These are phyloP conservation scores for Rhodotorula sp. DNA, from an alignment of 1,284 basidiomycete genomes.

Conservation along the genomic window DNA sequence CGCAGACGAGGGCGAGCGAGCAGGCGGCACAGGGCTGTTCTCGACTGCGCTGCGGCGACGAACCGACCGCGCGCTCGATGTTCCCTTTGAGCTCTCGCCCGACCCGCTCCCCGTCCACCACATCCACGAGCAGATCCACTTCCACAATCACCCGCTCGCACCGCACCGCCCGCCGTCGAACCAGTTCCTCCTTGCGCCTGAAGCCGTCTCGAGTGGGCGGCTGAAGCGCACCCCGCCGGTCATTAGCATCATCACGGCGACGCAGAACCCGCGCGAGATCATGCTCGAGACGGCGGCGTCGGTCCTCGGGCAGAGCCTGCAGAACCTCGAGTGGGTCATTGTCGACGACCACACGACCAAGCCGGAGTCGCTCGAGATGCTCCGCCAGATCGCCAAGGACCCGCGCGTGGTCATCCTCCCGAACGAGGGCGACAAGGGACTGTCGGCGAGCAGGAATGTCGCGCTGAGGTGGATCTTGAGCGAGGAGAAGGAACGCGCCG, in stretches of 20 bases:
- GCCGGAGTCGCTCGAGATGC: constrained; percentile 14
- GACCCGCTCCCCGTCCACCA: constrained; percentile 37
- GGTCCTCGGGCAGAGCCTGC: constrained; percentile 37
- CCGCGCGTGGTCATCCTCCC: constrained; percentile 30
- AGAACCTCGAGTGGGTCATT: constrained; percentile 40
- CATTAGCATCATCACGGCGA: constrained; percentile 39
- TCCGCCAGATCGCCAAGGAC: constrained; percentile 30
- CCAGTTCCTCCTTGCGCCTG: constrained; percentile 34
- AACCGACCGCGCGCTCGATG: constrained; percentile 15
- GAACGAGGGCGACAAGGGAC: constrained; percentile 29
- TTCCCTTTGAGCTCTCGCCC: constrained; percentile 18
- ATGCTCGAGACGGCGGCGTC: constrained; percentile 34
- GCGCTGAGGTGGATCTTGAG: constrained; percentile 23
- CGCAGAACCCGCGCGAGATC: constrained; percentile 35
- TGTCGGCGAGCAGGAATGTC: constrained; percentile 33
- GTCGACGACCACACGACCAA: constrained; percentile 38
- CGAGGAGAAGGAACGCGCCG: constrained; percentile 8
- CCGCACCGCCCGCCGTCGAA: constrained; percentile 30
- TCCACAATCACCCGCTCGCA: constrained; percentile 35
- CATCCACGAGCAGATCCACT: constrained; percentile 32
- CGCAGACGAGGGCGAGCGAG: not conserved
- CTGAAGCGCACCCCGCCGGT: constrained; percentile 16
- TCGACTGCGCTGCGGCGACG: not conserved
- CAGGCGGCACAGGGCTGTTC: not conserved
- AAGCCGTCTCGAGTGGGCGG: constrained; percentile 5